These are phyloP conservation scores for Ilex paraguariensis DNA, from an alignment of 305 asterid genomes.

Conservation along the genomic window DNA sequence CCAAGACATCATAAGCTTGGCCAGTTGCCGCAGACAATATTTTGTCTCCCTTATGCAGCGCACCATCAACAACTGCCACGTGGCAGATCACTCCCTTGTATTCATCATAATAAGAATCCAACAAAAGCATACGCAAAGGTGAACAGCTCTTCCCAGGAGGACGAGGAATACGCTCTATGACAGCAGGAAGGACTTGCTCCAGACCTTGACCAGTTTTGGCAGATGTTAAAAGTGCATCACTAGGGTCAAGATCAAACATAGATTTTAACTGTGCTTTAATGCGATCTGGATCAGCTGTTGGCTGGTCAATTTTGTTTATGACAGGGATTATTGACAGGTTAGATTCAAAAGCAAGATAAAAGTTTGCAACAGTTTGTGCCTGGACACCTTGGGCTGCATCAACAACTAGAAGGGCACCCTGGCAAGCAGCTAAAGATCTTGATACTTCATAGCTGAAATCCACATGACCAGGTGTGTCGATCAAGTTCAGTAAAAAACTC, in stretches of 20 bases:
- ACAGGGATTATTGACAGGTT: slow-evolving; percentile 78
- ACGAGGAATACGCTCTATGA: slow-evolving; percentile 83
- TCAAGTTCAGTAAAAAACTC: slow-evolving; percentile 66
- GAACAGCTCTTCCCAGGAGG: slow-evolving; percentile 67
- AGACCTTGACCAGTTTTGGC: slow-evolving; percentile 97
- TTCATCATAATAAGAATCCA: slow-evolving; percentile 93
- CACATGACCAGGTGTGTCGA: slow-evolving; percentile 99
- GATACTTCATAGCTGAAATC: slow-evolving; percentile 98
- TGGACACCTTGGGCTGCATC: slow-evolving; percentile 99
- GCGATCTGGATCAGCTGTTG: slow-evolving; percentile 95
- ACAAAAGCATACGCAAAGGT: slow-evolving; percentile 80
- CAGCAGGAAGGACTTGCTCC: slow-evolving; percentile 91
- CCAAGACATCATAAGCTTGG: slow-evolving; percentile 79
- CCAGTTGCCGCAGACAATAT: slow-evolving; percentile 88
- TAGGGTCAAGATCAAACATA: slow-evolving; percentile 90
- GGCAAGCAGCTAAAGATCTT: slow-evolving; percentile 98
- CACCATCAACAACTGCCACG: slow-evolving; percentile 96
- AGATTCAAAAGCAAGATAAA: slow-evolving; percentile 93
- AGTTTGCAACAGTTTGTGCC: slow-evolving; percentile 97
- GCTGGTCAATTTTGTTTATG: slow-evolving; percentile 97
- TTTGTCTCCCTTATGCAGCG: slow-evolving; percentile 83
- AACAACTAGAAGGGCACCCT: slow-evolving; percentile 92
- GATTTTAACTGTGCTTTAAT: slow-evolving; percentile 87
- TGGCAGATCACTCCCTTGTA: slow-evolving; percentile 98
- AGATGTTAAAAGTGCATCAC: slow-evolving; percentile 75